Base-by-base conservation (phyloP, 192 early-diverging fungal species). In the Geranomyces variabilis region DNA sequence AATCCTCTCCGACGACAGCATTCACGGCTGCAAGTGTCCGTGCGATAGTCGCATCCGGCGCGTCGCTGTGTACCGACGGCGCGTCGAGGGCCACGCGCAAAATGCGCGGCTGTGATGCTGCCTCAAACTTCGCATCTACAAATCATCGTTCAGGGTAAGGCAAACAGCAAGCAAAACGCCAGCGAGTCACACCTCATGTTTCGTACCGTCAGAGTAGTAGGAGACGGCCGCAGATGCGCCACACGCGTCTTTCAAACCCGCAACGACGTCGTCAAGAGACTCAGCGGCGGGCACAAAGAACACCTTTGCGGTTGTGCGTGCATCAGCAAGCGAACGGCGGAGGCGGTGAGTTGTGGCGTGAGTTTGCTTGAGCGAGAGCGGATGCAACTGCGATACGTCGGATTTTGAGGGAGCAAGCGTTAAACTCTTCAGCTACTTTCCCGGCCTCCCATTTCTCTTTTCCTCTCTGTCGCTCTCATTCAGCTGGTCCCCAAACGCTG, bases 271-370 rank as follows among this genome's bases (percentile, higher is more conserved):
- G 5, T 58, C 43, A 22, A 60, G 19, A 8, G 24, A 24, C 21
- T 26, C 19, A 6, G 36, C 43, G 7, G 58, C 34, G 5, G 68
- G 51, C 9, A 70, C 68, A 61, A 70, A 70, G 0, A 44, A 29
- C 1, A 70, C 56, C 58, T 57, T 19, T 8, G 44, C 28, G 22
- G 14, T 60, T 14, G 30, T 47, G 13, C 34, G 17, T n/a, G 68
- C 19, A 5, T 33, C 30, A n/a, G 33, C 68, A 30, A 71, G 14
- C 10, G 62, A 70, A 8, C 69, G 69, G 21, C 46, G 55, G 41
- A 70, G 58, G 0, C 29, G 28, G 19, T 8, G 6, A 6, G 58
- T 64, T 1, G 46, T 55, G 19, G 26, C 19, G 31, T 24, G 31
- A 5, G 31, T 19, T 28, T 47, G 46, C 9, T 31, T 47, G 4